Evolutionary conservation across 257 asterid species (phyloP), one percentile per base, ranked within the genome.

Genomic region (Lycium barbarum): DNA sequence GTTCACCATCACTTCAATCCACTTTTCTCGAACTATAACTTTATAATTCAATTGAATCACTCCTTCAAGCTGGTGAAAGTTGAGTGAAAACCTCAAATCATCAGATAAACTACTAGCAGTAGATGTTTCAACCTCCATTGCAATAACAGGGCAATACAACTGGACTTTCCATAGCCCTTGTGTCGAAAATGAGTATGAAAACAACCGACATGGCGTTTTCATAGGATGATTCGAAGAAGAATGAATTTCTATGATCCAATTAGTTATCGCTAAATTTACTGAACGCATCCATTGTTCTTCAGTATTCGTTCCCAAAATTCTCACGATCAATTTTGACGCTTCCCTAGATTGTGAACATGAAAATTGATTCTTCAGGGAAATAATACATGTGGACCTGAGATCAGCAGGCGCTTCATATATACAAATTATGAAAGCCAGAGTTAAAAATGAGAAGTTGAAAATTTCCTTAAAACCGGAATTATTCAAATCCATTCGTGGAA

Each of bases 81-180:
- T 93, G 3, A 95, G 94, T 5, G 97, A 91, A 80, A 94, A 94
- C 72, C 88, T 11, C 81, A 95, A 86, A 17, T 95, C 99, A 83
- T 92, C 97, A 0, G 95, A 81, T 0, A 90, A 58, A 53, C 88
- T 81, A 10, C 80, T 85, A 7, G 61, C 12, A 55, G 92, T 90
- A 1, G 90, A 72, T 81, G 86, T 92, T 3, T 91, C 92, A 6
- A 90, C 79, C 1, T 82, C 83, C 99, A 95, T 94, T 78, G 98
- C 98, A 2, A 94, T 91, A 14, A 95, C 86, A 2, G 99, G 99
- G 45, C 97, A 94, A 47, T 92, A 95, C 33, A 95, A 51, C 89
- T 94, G 98, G 38, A 95, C 94, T 74, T 95, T 95, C 99, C 98
- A 95, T 63, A 94, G 58, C 84, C 99, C 98, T 3, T 47, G 80